These are phyloP conservation scores for sweet orange (Citrus sinensis) DNA, from an alignment of 345 rosid genomes.

Conservation along the genomic window DNA sequence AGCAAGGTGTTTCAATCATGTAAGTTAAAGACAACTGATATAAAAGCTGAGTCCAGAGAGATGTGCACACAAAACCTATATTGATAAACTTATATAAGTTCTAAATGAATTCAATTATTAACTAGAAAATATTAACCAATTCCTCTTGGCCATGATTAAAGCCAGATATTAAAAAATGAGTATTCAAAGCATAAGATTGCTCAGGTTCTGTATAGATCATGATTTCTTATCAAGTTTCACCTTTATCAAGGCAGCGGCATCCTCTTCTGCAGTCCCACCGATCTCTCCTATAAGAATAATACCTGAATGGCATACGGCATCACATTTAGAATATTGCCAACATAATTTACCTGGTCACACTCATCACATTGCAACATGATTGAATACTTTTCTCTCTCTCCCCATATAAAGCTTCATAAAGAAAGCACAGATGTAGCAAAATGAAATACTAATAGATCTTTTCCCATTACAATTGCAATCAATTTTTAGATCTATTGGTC, in stretches of 20 bases:
- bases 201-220: background rate
- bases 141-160: background rate
- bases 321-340: background rate
- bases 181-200: background rate
- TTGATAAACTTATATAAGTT: background rate
- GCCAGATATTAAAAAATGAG: background rate
- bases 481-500: too few species aligned
- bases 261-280: constrained; percentile 98
- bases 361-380: background rate
- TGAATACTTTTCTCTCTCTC: background rate
- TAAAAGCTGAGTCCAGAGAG: background rate
- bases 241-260: constrained; percentile 87
- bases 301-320: constrained; percentile 39
- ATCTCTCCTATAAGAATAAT: constrained; percentile 91
- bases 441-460: too few species aligned
- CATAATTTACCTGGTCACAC: background rate
- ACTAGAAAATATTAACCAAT: background rate
- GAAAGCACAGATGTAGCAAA: too few species aligned
- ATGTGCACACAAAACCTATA: background rate
- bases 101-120: background rate
- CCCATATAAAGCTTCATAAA: background rate
- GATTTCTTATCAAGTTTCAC: constrained; percentile 25
- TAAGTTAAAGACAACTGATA: background rate
- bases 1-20: background rate
- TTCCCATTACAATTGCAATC: too few species aligned